phyloP scores from a whole-genome alignment of 2,329 filamentous ascomycete species.

The Aspergillus uvarum region DNA sequence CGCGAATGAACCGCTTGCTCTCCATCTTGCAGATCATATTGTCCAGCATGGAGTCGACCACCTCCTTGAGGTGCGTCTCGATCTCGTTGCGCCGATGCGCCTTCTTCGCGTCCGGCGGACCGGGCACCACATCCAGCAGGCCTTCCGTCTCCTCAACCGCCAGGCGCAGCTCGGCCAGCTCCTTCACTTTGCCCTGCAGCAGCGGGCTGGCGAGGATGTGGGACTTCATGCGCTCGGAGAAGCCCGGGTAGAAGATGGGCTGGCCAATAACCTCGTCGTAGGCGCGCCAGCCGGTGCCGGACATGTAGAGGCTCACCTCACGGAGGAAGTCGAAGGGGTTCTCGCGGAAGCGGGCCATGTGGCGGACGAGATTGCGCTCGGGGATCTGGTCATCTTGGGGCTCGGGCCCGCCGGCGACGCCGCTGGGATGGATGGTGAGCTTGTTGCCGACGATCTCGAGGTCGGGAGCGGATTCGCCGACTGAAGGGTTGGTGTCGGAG shows the following conservation, averaged over 20 bases:
- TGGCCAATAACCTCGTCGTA: slow-evolving; percentile 91
- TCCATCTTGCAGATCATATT: slow-evolving; percentile 99
- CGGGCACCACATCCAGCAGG: slow-evolving; percentile 51
- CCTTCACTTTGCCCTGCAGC: slow-evolving; percentile 69
- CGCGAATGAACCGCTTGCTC: slow-evolving; percentile 85
- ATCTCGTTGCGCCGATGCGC: slow-evolving; percentile 56
- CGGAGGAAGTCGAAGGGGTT: slow-evolving; percentile 77
- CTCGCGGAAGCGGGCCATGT: slow-evolving; percentile 82
- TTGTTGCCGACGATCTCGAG: slow-evolving; percentile 73
- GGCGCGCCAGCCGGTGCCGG: slow-evolving; percentile 89
- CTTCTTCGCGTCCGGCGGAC: slow-evolving; percentile 31
- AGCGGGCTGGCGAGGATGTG: slow-evolving; percentile 73
- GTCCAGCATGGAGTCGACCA: slow-evolving; percentile 83
- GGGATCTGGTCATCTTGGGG: slow-evolving; percentile 48
- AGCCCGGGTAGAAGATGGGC: slow-evolving; percentile 89
- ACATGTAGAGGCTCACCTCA: slow-evolving; percentile 90
- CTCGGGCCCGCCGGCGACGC: slow-evolving; percentile 49
- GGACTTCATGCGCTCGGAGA: slow-evolving; percentile 83
- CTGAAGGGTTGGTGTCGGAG: slow-evolving; percentile 28
- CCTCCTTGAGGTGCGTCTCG: slow-evolving; percentile 70
- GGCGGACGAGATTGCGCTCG: slow-evolving; percentile 56
- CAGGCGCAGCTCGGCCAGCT: slow-evolving; percentile 73
- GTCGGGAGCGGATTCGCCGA: slow-evolving; percentile 62
- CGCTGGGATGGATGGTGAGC: slow-evolving; percentile 72
- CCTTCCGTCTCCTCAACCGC: slow-evolving; percentile 75